Evolutionary conservation across 2,329 filamentous ascomycete genomes (phyloP), one percentile per base, ranked within the genome.

Genomic region (Malbranchea zuffiana): DNA sequence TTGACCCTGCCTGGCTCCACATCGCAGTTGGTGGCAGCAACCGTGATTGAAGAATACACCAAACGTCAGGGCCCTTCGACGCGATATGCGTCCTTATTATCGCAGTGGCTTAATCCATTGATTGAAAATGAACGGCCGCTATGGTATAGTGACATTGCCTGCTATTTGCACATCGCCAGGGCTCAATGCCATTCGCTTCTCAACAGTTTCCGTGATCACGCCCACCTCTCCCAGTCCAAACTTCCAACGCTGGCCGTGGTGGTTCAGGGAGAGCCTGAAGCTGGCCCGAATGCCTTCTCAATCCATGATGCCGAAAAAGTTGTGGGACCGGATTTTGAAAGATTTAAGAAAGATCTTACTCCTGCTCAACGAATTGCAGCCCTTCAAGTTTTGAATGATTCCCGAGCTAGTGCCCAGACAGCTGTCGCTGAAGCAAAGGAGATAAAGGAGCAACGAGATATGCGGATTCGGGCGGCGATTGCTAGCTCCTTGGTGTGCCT

Each of bases 211-310:
- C 76, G 86, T 49, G 88, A 96, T 48, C 79, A 86, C 51, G 86
- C 83, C 24, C 87, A 90, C 54, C 78, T 93, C 1, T 72, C 82
- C 15, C 72, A 76, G 32, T 69, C 72, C 44, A 82, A 80, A 53
- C 66, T 96, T 26, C 88, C 92, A 1, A 71, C 71, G 4, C 72
- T 96, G 31, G 85, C 90, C 15, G 84, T 93, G 2, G 77, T 98
- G 12, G 88, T 95, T 6, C 90, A 98, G 61, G 90, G 90, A 19
- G 88, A 96, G 53, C 70, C 82, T 4, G 82, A 92, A 53, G 88
- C 90, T 23, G 88, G 90, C 0, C 87, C 88, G 6, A 88, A 78
- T 50, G 88, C 90, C 5, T 98, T 98, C 57, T 92, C 86, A 1
- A 72, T 96, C 35, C 64, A 72, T 1, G 85, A 88, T 47, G 90